Evolutionary conservation across 192 early-diverging fungal genomes (phyloP), one percentile per base, ranked within the genome.

Genomic region (Radiomyces spectabilis): DNA sequence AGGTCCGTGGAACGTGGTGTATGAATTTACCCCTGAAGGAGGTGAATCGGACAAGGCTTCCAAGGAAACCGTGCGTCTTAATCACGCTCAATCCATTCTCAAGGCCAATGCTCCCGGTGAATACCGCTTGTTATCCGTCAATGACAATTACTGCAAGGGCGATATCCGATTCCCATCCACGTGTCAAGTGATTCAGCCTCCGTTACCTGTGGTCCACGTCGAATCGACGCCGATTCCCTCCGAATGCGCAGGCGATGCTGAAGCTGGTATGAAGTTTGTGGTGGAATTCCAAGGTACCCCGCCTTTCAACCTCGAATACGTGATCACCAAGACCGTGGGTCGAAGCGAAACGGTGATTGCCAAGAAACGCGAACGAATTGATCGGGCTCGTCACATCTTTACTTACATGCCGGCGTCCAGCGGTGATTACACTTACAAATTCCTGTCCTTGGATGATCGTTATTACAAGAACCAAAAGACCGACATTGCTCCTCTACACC

Each of bases 341-440:
- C 35, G 51, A 26, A 37, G 19, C 12, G 45, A 35, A 25, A 26
- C 15, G 1, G 29, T 55, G 12, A 50, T 69, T 3, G 39, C 45
- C 2, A 19, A 39, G 2, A 59, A 52, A 25, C 53, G 29, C 16
- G 52, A 61, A 7, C 39, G 25, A 1, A 51, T 51, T 22, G 53
- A 63, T 24, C 68, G 55, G 16, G 51, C 57, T 26, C 56, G 62
- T 33, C 58, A 70, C 48, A 58, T 60, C 0, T 60, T 70, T 12
- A 53, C 40, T 1, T 61, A 63, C 24, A 31, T 52, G 24, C 68
- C 68, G n/a, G 45, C 29, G 8, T 53, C 49, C 16, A 70, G 68
- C 40, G 68, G 66, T 18, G 52, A 60, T 19, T 70, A 70, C 41
- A 51, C 41, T 24, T 70, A 70, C 31, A 62, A 70, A 9, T 70